Evolutionary conservation across 495 filamentous ascomycete species (phyloP).

Genomic region (Sphaerosporella brunnea): DNA sequence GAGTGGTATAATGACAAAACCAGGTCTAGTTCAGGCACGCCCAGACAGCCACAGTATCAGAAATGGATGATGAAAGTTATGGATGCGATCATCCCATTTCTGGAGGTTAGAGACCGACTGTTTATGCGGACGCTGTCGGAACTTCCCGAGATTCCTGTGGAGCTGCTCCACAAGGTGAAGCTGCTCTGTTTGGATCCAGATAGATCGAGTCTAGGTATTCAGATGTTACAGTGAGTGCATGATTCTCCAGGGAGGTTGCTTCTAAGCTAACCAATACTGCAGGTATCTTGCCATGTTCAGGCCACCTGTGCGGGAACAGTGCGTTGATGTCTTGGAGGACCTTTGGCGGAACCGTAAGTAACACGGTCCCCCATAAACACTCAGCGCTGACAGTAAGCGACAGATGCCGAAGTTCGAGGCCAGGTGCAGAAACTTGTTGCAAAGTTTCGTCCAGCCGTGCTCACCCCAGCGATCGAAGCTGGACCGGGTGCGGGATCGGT

Average conservation of each 20-base stretch:
- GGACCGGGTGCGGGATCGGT: background rate
- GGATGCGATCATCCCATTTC: constrained; percentile 71
- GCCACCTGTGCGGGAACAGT: constrained; percentile 64
- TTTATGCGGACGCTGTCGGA: constrained; percentile 82
- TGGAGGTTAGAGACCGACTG: constrained; percentile 72
- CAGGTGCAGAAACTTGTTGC: constrained; percentile 31
- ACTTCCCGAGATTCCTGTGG: constrained; percentile 56
- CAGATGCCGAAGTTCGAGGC: constrained; percentile 33
- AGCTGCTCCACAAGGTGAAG: constrained; percentile 56
- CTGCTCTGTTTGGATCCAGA: constrained; percentile 77
- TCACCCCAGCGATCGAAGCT: constrained; percentile 13
- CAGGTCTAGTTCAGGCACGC: constrained; percentile 25
- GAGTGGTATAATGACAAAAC: constrained; percentile 94
- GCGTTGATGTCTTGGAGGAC: constrained; percentile 64
- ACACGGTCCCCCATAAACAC: too few species aligned
- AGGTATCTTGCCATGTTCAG: constrained; percentile 73
- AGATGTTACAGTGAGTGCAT: constrained; percentile 39
- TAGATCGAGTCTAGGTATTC: constrained; percentile 44
- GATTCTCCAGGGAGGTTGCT: constrained; percentile 7
- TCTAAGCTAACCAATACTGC: constrained; percentile 7
- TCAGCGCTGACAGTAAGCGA: too few species aligned
- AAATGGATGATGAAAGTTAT: constrained; percentile 62
- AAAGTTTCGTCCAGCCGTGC: constrained; percentile 35
- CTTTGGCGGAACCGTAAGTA: constrained; percentile 65
- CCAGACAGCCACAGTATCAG: constrained; percentile 49